Evolutionary conservation across 371 early-diverging fungal genomes (phyloP).

Genomic region (Syncephalastrum monosporum): DNA sequence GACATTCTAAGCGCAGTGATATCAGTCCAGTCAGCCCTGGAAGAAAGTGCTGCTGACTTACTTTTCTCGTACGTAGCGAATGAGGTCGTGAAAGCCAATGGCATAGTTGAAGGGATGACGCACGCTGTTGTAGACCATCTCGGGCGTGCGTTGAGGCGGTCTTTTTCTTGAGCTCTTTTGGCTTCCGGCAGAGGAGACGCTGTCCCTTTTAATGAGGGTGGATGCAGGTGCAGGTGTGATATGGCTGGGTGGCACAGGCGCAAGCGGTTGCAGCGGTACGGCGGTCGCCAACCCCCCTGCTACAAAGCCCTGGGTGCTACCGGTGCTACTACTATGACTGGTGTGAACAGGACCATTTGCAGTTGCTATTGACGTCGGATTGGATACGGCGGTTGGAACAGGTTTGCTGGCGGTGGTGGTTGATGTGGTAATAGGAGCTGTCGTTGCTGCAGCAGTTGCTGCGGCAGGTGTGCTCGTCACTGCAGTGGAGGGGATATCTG

Average conservation of each 20-base stretch:
- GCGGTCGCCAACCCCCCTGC: constrained; percentile 4
- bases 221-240: constrained; percentile 7
- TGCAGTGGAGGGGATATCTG: constrained; percentile 9
- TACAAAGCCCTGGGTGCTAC: background rate
- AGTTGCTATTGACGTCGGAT: background rate
- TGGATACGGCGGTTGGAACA: background rate
- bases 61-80: constrained; percentile 75
- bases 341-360: constrained; percentile 1
- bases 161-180: background rate
- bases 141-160: constrained; percentile 10
- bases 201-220: constrained; percentile 2
- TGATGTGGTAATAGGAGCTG: constrained; percentile 5
- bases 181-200: constrained; percentile 12
- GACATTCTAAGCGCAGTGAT: constrained; percentile 62
- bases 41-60: constrained; percentile 21
- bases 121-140: constrained; percentile 18
- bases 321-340: background rate
- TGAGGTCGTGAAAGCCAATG: constrained; percentile 86
- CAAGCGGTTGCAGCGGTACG: constrained; percentile 6
- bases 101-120: constrained; percentile 78
- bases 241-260: background rate
- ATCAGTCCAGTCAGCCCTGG: background rate
- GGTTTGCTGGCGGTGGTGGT: constrained; percentile 1
- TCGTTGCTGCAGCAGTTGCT: constrained; percentile 8
- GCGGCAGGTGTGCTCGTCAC: constrained; percentile 3